Percentiles rank a stretch among this genome's conserved stretches.
phyloP scores from a whole-genome alignment of 2,329 filamentous ascomycete species.

The Epicoccum nigrum region DNA sequence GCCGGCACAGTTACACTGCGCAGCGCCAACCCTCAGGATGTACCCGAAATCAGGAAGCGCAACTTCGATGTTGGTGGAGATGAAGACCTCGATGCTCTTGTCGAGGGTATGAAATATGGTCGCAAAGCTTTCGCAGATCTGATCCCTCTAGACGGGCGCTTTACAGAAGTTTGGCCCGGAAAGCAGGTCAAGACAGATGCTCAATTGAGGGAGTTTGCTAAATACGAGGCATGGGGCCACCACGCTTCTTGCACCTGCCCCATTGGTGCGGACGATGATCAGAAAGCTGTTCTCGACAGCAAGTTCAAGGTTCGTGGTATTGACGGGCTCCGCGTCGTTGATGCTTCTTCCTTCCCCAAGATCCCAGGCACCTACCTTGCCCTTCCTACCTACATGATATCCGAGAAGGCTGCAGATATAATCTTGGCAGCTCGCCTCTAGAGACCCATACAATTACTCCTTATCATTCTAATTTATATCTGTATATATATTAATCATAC shows the following conservation, averaged over 20 bases:
- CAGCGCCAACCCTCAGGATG: slow-evolving; percentile 67
- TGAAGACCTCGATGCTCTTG: slow-evolving; percentile 61
- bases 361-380: slow-evolving; percentile 60
- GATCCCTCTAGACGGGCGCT: slow-evolving; percentile 36
- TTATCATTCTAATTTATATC: no score
- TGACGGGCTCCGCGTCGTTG: slow-evolving; percentile 57
- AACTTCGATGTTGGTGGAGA: slow-evolving; percentile 58
- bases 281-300: slow-evolving; percentile 60
- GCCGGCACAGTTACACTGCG: slow-evolving; percentile 66
- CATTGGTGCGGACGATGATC: slow-evolving; percentile 59
- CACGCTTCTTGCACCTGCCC: slow-evolving; percentile 64
- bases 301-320: slow-evolving; percentile 61
- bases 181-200: slow-evolving; percentile 48
- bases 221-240: slow-evolving; percentile 53
- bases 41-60: slow-evolving; percentile 61
- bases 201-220: slow-evolving; percentile 35
- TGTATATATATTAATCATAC: no score
- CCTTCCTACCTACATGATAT: slow-evolving; percentile 61
- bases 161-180: slow-evolving; percentile 57
- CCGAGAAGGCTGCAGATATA: slow-evolving; percentile 67
- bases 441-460: no score
- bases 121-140: slow-evolving; percentile 49
- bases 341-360: slow-evolving; percentile 39
- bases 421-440: slow-evolving; percentile 48
- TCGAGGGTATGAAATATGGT: slow-evolving; percentile 60